Evolutionary conservation across 2,329 filamentous ascomycete species (phyloP), one percentile per base, ranked within the genome.

Genomic region (Fusarium papillatum): DNA sequence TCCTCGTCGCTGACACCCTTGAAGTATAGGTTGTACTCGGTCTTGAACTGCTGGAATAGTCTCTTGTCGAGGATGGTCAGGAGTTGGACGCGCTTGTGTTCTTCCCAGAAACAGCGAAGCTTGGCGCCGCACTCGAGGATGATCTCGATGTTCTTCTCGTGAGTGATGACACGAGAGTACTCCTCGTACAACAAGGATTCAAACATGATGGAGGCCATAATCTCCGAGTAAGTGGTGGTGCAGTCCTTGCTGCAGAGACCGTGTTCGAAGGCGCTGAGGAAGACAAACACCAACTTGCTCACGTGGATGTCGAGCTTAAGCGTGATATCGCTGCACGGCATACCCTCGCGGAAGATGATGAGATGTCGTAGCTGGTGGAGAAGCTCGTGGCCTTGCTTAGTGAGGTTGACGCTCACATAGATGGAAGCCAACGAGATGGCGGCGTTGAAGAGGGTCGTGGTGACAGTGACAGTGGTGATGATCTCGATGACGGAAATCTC

Each of bases 361-460:
- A 90, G 85, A 34, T 87, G 84, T 36, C 88, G 88, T 22, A 90
- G 78, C 72, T 90, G 87, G 7, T 86, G 84, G 11, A 89, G 83
- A 2, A 90, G 78, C 68, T 87, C 81, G 55, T 84, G 77, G 43
- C 85, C 85, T 68, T 85, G 78, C 66, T 84, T 71, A 41, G 81
- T 78, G 50, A 88, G 80, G 59, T 85, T 83, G 38, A 83, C 84
- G 22, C 81, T 81, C 50, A 85, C 82, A 77, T 87, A 90, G 46
- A 88, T 88, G 16, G 83, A 81, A 1, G 87, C 85, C 60, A 90
- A 82, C 1, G 83, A 86, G 14, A 83, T 82, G 2, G 88, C 89
- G 3, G 87, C 86, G 64, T 87, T 83, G 72, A 88, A 87, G 19
- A 90, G 82, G n/a, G 84, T 84, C 63, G 87, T 84, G 0, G 87